A percentile compares a stretch with the other conserved stretches of the same genome.
phyloP scores from a whole-genome alignment of 495 filamentous ascomycete species.

The Friedmanniomyces endolithicus region DNA sequence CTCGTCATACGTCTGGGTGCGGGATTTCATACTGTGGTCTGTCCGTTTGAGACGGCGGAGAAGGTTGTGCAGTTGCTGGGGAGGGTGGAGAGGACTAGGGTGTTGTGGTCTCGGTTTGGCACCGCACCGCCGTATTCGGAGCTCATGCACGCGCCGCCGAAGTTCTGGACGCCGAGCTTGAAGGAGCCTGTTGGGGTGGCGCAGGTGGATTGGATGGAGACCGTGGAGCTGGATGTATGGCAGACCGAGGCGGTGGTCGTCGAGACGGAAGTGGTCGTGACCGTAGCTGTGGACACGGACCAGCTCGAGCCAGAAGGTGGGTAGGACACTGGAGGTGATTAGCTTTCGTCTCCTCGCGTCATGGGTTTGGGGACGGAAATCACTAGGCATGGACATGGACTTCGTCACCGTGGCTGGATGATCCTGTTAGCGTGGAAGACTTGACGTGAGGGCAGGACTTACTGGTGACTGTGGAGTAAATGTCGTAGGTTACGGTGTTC shows the following conservation, averaged over 20 bases:
- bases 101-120: slow-evolving; percentile 1
- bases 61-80: slow-evolving; percentile 1
- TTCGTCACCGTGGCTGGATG: background rate
- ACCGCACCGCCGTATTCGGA: background rate
- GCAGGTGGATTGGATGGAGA: background rate
- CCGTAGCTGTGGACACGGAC: background rate
- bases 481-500: background rate
- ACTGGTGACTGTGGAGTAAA: slow-evolving; percentile 1
- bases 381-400: no score
- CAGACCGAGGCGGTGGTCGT: background rate
- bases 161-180: background rate
- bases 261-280: background rate
- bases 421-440: background rate
- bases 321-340: no score
- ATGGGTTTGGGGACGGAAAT: no score
- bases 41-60: slow-evolving; percentile 1
- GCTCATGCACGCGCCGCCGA: background rate
- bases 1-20: background rate
- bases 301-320: no score
- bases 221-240: background rate
- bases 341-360: no score
- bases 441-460: background rate
- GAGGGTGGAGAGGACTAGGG: background rate
- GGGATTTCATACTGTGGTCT: background rate
- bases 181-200: background rate